Evolutionary conservation across 176 grass and related monocot species (phyloP), one percentile per base, ranked within the genome.

Genomic region (Raddia guianensis): DNA sequence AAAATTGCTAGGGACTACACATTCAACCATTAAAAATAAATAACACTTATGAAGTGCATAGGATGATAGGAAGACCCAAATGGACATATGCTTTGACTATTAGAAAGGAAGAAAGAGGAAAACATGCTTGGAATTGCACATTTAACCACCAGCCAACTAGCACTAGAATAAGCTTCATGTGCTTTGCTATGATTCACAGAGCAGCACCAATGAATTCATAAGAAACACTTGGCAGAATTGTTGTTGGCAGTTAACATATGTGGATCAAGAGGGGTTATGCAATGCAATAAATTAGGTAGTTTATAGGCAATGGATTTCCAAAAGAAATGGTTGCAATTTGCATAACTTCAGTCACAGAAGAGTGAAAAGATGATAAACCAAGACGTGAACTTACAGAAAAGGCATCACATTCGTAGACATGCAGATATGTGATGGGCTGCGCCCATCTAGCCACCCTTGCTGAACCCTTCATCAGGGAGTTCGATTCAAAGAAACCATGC

Each of bases 351-450:
- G 20, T 20, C 2, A 35, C 60, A 48, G 8, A 58, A 42, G n/a
- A 49, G 59, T 80, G 49, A 3, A 34, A 57, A 45, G 27, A 74
- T 49, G n/a, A 81, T 16, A 71, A 71, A 43, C 49, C 50, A 74
- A 47, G 15, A 74, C 40, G 15, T 20, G 12, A 75, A 35, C 90
- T 86, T 72, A 98, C 95, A 77, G 95, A 89, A 76, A 98, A 98
- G 19, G 83, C 76, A 48, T 91, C 86, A 15, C 90, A 93, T 19
- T 87, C 88, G 65, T 89, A 95, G 62, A 98, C 78, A 54, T 98
- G 88, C 73, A 98, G 84, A 35, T 98, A 98, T 16, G 88, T 95
- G 50, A 98, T 98, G 15, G 95, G 95, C 64, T 91, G 92, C 12
- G 95, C 90, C 92, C 95, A 98, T 67, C 88, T 81, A 80, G 78